phyloP scores from a whole-genome alignment of 306 rosid genomes.

The Gynostemma pentaphyllum region DNA sequence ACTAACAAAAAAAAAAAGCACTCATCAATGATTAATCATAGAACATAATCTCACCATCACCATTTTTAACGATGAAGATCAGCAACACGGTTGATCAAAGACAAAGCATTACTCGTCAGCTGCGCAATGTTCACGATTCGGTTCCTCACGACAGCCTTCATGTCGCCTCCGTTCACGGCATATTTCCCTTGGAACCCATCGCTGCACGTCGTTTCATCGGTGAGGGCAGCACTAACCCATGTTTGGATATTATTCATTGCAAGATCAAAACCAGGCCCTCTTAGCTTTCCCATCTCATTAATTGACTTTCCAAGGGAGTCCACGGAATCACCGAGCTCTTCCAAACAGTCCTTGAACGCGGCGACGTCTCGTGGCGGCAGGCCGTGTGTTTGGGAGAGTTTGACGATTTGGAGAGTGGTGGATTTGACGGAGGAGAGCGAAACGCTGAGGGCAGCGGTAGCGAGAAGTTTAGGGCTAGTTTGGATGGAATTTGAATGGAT shows the following conservation, averaged over 20 bases:
- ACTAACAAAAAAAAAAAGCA: too few relatives aligned
- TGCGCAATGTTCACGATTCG: constrained; percentile 4
- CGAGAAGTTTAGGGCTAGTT: constrained; percentile 33
- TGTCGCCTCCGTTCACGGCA: background rate
- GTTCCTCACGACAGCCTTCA: background rate
- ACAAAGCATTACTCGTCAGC: constrained; percentile 10
- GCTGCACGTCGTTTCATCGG: constrained; percentile 12
- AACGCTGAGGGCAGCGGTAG: constrained; percentile 45
- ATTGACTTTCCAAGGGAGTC: constrained; percentile 42
- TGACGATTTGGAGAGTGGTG: constrained; percentile 23
- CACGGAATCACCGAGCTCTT: constrained; percentile 43
- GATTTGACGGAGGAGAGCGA: constrained; percentile 39
- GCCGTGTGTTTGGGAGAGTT: constrained; percentile 19
- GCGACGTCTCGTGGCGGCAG: background rate
- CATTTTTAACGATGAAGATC: background rate
- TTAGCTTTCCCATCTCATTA: constrained; percentile 30
- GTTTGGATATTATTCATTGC: constrained; percentile 7
- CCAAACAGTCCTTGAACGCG: constrained; percentile 64
- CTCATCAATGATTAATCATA: too few relatives aligned
- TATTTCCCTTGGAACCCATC: background rate
- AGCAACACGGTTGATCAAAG: constrained; percentile 4
- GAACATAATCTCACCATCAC: background rate
- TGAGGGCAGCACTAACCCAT: constrained; percentile 15
- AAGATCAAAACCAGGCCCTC: background rate
- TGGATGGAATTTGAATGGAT: constrained; percentile 43